Percentiles rank a stretch among this genome's conserved stretches.
Conservation (phyloP, 148 eudicot species). For the Spergularia bocconei region DNA sequence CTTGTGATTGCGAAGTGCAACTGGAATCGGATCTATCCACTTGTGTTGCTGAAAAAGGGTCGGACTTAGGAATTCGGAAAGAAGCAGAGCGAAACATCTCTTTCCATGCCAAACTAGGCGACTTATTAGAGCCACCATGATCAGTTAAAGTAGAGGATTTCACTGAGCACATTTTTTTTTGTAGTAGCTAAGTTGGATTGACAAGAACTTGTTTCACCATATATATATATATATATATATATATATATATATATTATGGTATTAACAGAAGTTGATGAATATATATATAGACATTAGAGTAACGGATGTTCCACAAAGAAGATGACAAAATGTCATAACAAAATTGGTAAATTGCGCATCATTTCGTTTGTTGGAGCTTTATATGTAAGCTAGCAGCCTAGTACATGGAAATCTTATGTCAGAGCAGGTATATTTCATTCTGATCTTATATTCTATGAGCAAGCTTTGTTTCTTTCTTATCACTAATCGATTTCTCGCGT, state of each 20-base stretch:
- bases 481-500: too few relatives aligned
- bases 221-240: too few relatives aligned
- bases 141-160: constrained; percentile 8
- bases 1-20: background rate
- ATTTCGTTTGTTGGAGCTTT: constrained; percentile 16
- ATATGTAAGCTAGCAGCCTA: background rate
- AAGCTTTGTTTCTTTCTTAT: too few relatives aligned
- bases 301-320: constrained; percentile 4
- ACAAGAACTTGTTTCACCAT: too few relatives aligned
- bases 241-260: too few relatives aligned
- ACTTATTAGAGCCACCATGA: background rate
- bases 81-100: constrained; percentile 35
- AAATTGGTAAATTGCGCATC: background rate
- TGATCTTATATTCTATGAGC: background rate
- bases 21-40: too few relatives aligned
- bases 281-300: background rate
- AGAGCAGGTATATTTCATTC: constrained; percentile 13
- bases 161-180: constrained; percentile 2
- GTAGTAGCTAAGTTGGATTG: too few relatives aligned
- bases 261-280: background rate
- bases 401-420: constrained; percentile 2
- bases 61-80: constrained; percentile 24
- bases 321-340: background rate
- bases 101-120: constrained; percentile 28
- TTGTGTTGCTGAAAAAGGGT: background rate